Base-by-base conservation (phyloP, 163 green algal species). In the Chloromonas sp. region DNA sequence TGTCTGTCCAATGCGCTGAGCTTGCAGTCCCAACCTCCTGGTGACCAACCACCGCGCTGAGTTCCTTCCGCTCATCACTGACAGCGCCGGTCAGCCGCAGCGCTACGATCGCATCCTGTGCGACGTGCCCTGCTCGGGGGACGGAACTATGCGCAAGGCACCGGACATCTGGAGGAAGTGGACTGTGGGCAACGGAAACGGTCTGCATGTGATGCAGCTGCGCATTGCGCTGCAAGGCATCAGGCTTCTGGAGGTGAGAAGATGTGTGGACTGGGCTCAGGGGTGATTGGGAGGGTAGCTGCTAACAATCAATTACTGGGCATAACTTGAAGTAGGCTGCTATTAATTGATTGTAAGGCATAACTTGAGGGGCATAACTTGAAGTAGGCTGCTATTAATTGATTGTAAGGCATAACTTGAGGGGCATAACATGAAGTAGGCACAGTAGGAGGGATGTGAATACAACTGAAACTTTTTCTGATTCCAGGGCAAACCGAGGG, bases 81-180 rank as follows among this genome's bases (percentile, higher is more conserved):
- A 81, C 13, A 70, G 78, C 59, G 79, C 71, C 59, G 58, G 58
- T 77, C 36, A 79, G 36, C 76, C 61, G 14, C 79, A 97, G 79
- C 85, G 92, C 13, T 99, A 98, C 84, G 96, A 99, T 88, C 93
- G 97, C 83, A 95, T 99, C 81, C 90, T 99, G 71, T 96, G 92
- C 83, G 97, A 99, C 85, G 97, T 99, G 78, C 97, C 97, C 1
- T 99, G 97, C 94, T 90, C 88, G 1, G 97, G 97, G 60, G 97
- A 99, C 88, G 97, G 97, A 84, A 99, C 97, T 0, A 87, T 99
- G 87, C 94, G 97, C 71, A 99, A 99, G 90, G 93, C 95, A 13
- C 93, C 96, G 11, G 97, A 99, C 90, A 97, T 99, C 83, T 99
- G 97, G 97, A 85, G 92, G n/a, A 89, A 92, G 36, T 99, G 96